phyloP scores from a whole-genome alignment of 192 early-diverging fungal species.

The Coemansia sp. region DNA sequence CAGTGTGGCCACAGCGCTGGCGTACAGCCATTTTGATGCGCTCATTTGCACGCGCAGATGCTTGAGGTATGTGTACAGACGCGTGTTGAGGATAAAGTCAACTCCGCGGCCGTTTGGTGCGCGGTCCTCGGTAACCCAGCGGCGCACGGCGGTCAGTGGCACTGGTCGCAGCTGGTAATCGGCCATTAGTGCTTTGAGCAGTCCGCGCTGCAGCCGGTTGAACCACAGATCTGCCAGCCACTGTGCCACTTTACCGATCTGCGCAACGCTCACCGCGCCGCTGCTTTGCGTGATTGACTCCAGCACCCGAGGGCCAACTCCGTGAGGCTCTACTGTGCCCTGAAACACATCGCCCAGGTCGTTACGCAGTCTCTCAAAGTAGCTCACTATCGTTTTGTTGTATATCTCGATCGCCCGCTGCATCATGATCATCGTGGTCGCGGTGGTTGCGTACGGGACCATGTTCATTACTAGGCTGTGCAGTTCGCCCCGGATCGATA shows the following conservation, averaged over 20 bases:
- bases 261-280: background rate
- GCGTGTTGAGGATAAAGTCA: conserved; percentile 31
- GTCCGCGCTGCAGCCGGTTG: conserved; percentile 12
- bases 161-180: conserved; percentile 35
- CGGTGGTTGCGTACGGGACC: conserved; percentile 27
- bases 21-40: conserved; percentile 42
- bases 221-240: conserved; percentile 37
- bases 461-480: conserved; percentile 28
- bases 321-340: background rate
- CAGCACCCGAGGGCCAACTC: background rate
- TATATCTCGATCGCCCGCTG: conserved; percentile 39
- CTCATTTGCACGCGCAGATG: conserved; percentile 30
- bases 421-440: conserved; percentile 37
- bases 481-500: conserved; percentile 30
- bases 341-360: conserved; percentile 1
- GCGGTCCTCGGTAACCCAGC: conserved; percentile 41
- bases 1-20: conserved; percentile 39
- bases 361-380: background rate
- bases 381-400: conserved; percentile 33
- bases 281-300: background rate
- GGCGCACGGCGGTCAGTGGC: conserved; percentile 28
- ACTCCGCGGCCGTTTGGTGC: conserved; percentile 30
- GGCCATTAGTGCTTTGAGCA: conserved; percentile 26
- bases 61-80: conserved; percentile 40
- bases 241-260: conserved; percentile 19